Conservation (phyloP, 768 basidiomycete genomes). For the Mycena kentingensis region DNA sequence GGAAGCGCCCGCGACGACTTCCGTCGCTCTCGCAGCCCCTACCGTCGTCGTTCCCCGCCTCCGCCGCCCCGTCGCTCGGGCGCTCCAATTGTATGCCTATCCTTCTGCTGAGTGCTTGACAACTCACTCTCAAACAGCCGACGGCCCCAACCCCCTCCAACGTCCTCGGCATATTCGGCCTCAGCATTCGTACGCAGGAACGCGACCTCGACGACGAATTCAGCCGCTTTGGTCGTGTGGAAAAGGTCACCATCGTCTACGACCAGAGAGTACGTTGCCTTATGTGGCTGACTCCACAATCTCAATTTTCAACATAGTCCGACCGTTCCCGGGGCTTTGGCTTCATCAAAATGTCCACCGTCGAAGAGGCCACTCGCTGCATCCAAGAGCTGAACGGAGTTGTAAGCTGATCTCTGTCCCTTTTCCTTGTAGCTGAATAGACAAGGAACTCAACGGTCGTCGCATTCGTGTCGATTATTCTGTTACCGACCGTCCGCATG, state of each 20-base stretch:
- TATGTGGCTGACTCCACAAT: slow-evolving; percentile 9
- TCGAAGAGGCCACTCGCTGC: slow-evolving; percentile 87
- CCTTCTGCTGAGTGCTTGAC: slow-evolving; percentile 26
- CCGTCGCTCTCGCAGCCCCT: slow-evolving; percentile 56
- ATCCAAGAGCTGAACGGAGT: slow-evolving; percentile 91
- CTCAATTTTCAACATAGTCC: slow-evolving; percentile 51
- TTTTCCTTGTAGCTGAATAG: slow-evolving; percentile 7
- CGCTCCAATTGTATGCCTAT: slow-evolving; percentile 76
- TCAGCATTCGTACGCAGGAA: slow-evolving; percentile 93
- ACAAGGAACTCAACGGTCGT: slow-evolving; percentile 89
- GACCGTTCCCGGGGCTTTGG: slow-evolving; percentile 98
- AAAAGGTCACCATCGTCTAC: slow-evolving; percentile 96
- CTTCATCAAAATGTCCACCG: slow-evolving; percentile 89
- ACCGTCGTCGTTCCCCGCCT: slow-evolving; percentile 59
- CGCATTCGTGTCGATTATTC: slow-evolving; percentile 97
- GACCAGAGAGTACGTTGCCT: slow-evolving; percentile 81
- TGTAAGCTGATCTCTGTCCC: slow-evolving; percentile 45
- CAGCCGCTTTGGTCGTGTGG: slow-evolving; percentile 81
- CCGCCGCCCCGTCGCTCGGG: slow-evolving; percentile 66
- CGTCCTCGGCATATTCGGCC: slow-evolving; percentile 96
- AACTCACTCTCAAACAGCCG: slow-evolving; percentile 30
- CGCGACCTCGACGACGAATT: slow-evolving; percentile 96
- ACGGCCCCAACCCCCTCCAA: slow-evolving; percentile 87
- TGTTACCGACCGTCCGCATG: slow-evolving; percentile 90
- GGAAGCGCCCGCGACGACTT: slow-evolving; percentile 46